These are phyloP conservation scores for Aspergillus pseudoglaucus DNA, from an alignment of 2,329 filamentous ascomycete species.

Conservation along the genomic window DNA sequence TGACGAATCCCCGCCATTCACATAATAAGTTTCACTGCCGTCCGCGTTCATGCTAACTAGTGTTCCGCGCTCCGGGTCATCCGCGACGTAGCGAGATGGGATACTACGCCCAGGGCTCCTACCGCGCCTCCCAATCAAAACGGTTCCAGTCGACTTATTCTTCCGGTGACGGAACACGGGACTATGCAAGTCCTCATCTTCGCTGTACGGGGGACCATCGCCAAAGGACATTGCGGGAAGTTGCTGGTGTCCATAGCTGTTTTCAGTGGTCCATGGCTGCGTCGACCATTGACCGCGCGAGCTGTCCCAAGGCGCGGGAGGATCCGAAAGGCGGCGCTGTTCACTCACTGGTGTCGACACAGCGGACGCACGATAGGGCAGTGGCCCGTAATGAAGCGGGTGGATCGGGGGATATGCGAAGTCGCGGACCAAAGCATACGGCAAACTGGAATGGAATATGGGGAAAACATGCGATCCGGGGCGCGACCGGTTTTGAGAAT, in stretches of 20 bases:
- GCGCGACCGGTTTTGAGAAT: constrained; percentile 57
- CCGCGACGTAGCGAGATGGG: constrained; percentile 35
- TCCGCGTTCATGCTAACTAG: constrained; percentile 62
- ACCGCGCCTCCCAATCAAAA: constrained; percentile 39
- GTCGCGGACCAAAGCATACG: constrained; percentile 88
- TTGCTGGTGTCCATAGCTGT: constrained; percentile 58
- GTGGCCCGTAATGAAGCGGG: constrained; percentile 90
- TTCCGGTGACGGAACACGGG: constrained; percentile 84
- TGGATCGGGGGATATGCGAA: constrained; percentile 83
- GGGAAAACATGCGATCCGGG: constrained; percentile 77
- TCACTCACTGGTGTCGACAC: constrained; percentile 82
- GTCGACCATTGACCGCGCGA: constrained; percentile 53
- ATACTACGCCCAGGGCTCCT: constrained; percentile 35
- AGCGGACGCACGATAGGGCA: constrained; percentile 64
- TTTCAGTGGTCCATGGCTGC: constrained; percentile 42
- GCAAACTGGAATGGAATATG: constrained; percentile 73
- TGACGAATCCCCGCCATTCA: constrained; percentile 56
- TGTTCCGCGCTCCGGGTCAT: constrained; percentile 59
- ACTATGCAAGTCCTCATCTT: constrained; percentile 90
- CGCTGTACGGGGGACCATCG: constrained; percentile 87
- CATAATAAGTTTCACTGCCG: constrained; percentile 68
- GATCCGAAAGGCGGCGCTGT: constrained; percentile 72
- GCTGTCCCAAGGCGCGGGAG: constrained; percentile 65
- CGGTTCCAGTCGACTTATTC: constrained; percentile 58
- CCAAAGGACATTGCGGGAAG: constrained; percentile 76